Percentiles rank a stretch among this genome's conserved stretches.
Evolutionary conservation across 2,329 filamentous ascomycete species (phyloP).

Genomic region (Pseudocercospora cruenta): DNA sequence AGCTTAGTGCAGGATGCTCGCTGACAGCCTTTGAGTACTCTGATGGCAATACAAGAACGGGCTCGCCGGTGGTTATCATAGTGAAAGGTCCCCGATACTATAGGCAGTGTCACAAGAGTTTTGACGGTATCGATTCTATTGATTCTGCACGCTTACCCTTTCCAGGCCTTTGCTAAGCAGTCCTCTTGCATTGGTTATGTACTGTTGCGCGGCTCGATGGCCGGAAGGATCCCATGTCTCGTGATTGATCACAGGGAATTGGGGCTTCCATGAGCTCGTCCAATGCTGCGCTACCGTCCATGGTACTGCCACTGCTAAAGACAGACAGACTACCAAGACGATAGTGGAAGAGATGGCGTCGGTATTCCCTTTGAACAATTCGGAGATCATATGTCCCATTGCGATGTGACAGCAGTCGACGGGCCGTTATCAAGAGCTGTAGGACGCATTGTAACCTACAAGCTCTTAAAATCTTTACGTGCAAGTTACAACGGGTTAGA

Average conservation of each 20-base stretch:
- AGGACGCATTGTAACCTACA: not conserved
- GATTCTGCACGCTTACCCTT: not conserved
- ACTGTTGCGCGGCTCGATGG: not conserved
- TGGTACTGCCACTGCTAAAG: not conserved
- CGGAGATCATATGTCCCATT: not conserved
- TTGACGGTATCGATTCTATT: not conserved
- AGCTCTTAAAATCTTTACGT: not conserved
- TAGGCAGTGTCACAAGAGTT: too few species aligned
- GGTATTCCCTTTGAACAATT: not conserved
- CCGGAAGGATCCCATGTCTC: not conserved
- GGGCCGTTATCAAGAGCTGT: not conserved
- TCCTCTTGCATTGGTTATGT: not conserved
- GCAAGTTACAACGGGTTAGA: not conserved
- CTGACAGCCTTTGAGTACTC: too few species aligned
- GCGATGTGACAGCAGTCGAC: not conserved
- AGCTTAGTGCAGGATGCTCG: too few species aligned
- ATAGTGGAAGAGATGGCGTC: not conserved
- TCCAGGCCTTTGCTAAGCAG: not conserved
- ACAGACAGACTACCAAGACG: not conserved
- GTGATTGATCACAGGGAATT: not conserved
- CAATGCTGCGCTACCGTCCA: not conserved
- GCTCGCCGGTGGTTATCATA: too few species aligned
- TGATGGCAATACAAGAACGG: too few species aligned
- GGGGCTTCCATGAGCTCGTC: not conserved
- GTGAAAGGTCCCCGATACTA: too few species aligned